A percentile compares a stretch with the other conserved stretches of the same genome.
These are phyloP conservation scores for Nakazawaea populi DNA, from an alignment of 805 yeast species.

Conservation along the genomic window DNA sequence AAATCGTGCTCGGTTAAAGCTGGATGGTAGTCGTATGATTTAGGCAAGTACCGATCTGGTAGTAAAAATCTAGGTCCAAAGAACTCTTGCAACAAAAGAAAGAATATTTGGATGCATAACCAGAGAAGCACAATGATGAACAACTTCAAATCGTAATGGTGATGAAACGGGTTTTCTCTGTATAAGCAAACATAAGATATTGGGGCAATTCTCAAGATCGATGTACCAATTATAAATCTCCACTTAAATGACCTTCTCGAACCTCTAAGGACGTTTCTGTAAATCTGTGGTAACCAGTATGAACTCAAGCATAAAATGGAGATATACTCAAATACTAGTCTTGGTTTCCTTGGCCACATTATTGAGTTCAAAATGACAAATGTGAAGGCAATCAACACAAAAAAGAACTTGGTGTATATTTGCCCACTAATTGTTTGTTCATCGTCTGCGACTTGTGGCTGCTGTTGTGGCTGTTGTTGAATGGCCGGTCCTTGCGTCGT, in stretches of 20 bases:
- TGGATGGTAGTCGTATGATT: constrained; percentile 81
- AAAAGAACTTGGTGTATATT: constrained; percentile 52
- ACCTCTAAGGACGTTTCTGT: constrained; percentile 68
- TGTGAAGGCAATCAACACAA: constrained; percentile 45
- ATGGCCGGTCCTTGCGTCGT: constrained; percentile 16
- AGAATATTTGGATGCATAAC: constrained; percentile 51
- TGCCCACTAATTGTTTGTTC: constrained; percentile 53
- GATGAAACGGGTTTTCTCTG: constrained; percentile 59
- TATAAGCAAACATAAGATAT: constrained; percentile 52
- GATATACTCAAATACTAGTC: constrained; percentile 53
- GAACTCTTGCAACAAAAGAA: constrained; percentile 57
- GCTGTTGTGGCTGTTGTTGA: constrained; percentile 19
- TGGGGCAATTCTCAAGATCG: constrained; percentile 59
- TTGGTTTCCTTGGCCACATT: constrained; percentile 55
- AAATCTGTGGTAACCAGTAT: constrained; percentile 86
- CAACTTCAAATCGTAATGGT: constrained; percentile 52
- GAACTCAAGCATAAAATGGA: constrained; percentile 52
- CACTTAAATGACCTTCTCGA: constrained; percentile 62
- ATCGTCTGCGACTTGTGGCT: constrained; percentile 29
- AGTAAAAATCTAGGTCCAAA: constrained; percentile 82
- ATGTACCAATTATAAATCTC: constrained; percentile 70
- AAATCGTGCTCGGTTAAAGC: constrained; percentile 51
- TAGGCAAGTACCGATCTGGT: constrained; percentile 69
- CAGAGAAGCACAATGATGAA: constrained; percentile 44
- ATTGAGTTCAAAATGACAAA: constrained; percentile 51